Conservation (phyloP, 2,329 filamentous ascomycete genomes). For the Exophiala bonariae region DNA sequence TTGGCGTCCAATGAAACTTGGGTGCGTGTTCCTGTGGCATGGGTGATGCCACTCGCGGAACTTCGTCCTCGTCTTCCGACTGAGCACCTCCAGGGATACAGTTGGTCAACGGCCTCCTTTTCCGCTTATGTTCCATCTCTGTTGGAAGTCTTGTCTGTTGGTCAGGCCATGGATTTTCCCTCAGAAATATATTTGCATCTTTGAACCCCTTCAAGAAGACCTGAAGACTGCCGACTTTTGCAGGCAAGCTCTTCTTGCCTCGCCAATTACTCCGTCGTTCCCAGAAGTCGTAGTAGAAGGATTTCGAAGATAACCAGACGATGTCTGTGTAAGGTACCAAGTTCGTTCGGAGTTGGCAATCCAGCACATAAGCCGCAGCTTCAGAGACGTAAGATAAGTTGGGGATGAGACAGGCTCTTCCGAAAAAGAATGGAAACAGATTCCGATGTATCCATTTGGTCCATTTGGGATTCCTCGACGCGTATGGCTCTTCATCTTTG, state of each 20-base stretch:
- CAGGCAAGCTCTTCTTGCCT: slow-evolving; percentile 80
- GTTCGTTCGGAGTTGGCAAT: slow-evolving; percentile 83
- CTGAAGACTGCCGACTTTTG: slow-evolving; percentile 94
- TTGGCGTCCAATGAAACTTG: slow-evolving; percentile 81
- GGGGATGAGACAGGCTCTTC: slow-evolving; percentile 90
- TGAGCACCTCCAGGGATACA: slow-evolving; percentile 68
- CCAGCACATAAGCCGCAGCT: slow-evolving; percentile 92
- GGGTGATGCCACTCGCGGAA: slow-evolving; percentile 40
- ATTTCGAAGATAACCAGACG: slow-evolving; percentile 89
- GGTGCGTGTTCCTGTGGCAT: slow-evolving; percentile 44
- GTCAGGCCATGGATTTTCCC: slow-evolving; percentile 96
- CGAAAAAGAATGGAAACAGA: slow-evolving; percentile 95
- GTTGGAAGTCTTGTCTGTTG: slow-evolving; percentile 70
- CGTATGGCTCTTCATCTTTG: slow-evolving; percentile 98
- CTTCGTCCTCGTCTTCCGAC: slow-evolving; percentile 63
- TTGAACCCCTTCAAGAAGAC: slow-evolving; percentile 97
- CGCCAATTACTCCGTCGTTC: slow-evolving; percentile 84
- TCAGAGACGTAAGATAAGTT: slow-evolving; percentile 98
- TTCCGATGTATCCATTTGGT: slow-evolving; percentile 99
- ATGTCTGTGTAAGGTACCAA: slow-evolving; percentile 97
- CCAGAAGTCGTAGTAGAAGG: slow-evolving; percentile 98
- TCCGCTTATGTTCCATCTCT: slow-evolving; percentile 65
- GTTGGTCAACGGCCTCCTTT: slow-evolving; percentile 75
- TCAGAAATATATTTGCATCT: slow-evolving; percentile 91
- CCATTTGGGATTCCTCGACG: slow-evolving; percentile 96